Evolutionary conservation across 805 yeast genomes (phyloP).

Genomic region (Wickerhamiella azyma): DNA sequence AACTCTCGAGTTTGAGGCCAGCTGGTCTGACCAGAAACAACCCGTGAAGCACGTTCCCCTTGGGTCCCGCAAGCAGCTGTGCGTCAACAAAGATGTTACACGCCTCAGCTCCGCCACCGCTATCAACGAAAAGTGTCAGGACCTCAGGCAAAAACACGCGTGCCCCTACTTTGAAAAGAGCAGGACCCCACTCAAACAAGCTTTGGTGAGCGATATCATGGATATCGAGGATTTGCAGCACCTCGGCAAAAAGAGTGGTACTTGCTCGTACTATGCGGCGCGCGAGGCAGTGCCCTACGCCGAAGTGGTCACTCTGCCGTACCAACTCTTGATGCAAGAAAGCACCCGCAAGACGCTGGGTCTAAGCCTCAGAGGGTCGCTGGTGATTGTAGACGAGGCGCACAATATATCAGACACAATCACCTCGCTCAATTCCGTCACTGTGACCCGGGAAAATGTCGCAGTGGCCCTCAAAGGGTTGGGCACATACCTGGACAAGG

Average conservation of each 20-base stretch:
- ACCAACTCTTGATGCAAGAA: conserved; percentile 57
- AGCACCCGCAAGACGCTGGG: conserved; percentile 46
- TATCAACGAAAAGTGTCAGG: conserved; percentile 72
- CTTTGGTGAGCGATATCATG: conserved; percentile 40
- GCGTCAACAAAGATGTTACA: conserved; percentile 54
- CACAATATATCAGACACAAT: conserved; percentile 76
- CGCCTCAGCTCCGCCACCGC: conserved; percentile 35
- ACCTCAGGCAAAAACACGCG: conserved; percentile 41
- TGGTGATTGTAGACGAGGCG: conserved; percentile 83
- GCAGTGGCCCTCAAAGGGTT: conserved; percentile 34
- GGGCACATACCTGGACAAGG: conserved; percentile 42
- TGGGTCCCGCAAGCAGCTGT: conserved; percentile 75
- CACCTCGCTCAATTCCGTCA: conserved; percentile 50
- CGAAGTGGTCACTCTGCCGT: conserved; percentile 75
- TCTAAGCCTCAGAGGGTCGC: conserved; percentile 44
- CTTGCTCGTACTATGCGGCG: conserved; percentile 76
- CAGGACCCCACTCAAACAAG: conserved; percentile 38
- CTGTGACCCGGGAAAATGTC: conserved; percentile 40
- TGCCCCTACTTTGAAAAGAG: background rate
- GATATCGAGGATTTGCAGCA: conserved; percentile 69
- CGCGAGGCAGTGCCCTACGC: conserved; percentile 42
- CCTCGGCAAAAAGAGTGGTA: conserved; percentile 41
- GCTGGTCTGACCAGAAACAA: conserved; percentile 36
- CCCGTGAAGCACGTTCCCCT: conserved; percentile 54
- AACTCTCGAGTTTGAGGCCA: conserved; percentile 50